Conservation (phyloP, 1,284 basidiomycete genomes). For the Sporisorium exsertum region DNA sequence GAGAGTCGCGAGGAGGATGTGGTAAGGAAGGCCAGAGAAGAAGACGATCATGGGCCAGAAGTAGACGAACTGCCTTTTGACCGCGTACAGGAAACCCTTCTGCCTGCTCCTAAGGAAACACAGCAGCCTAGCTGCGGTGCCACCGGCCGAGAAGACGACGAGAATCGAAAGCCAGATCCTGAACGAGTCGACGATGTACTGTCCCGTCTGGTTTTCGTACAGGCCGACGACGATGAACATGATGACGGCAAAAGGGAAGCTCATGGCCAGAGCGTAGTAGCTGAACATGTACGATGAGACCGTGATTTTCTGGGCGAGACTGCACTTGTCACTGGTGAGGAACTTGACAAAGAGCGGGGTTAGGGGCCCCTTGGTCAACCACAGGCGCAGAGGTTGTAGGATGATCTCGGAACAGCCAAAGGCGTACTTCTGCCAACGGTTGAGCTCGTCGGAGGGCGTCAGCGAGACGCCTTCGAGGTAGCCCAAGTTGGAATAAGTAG, state of each 20-base stretch:
- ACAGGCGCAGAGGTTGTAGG: constrained; percentile 72
- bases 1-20: constrained; percentile 78
- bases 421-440: constrained; percentile 87
- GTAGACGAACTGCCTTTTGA: constrained; percentile 80
- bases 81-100: constrained; percentile 73
- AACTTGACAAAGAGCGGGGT: constrained; percentile 78
- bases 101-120: constrained; percentile 82
- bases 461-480: constrained; percentile 89
- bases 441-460: constrained; percentile 79
- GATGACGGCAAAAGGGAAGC: constrained; percentile 76
- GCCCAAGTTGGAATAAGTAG: constrained; percentile 81
- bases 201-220: constrained; percentile 76
- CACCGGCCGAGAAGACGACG: constrained; percentile 80
- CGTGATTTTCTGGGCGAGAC: constrained; percentile 77
- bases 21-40: constrained; percentile 41
- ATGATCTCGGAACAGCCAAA: constrained; percentile 75
- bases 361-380: constrained; percentile 81
- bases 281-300: constrained; percentile 77
- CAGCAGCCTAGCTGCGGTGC: constrained; percentile 78
- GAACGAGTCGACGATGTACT: constrained; percentile 73
- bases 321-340: constrained; percentile 51
- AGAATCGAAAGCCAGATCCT: constrained; percentile 82
- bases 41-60: constrained; percentile 74
- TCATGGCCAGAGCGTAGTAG: constrained; percentile 83
- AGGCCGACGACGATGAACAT: constrained; percentile 81